Base-by-base conservation (phyloP, 768 basidiomycete genomes). In the Wakefieldia striispora region DNA sequence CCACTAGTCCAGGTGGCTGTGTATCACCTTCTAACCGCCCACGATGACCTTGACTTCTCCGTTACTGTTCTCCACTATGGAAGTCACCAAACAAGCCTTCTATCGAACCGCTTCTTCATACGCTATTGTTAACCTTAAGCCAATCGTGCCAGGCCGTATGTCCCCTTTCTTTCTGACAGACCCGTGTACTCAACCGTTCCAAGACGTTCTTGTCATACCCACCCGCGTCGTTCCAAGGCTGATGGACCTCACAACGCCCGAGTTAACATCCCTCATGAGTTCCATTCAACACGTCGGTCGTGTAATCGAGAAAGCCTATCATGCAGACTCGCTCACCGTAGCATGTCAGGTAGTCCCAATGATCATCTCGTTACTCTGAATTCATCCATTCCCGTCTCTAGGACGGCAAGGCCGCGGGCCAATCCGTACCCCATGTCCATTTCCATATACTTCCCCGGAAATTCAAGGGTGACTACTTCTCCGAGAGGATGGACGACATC, bases 81-180 rank as follows among this genome's bases (percentile, higher is more conserved):
- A 91, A 54, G 88, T 91, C 10, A 82, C 86, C 6, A 75, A 77
- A 36, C 89, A 91, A 63, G 81, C 75, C 0, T 91, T 95, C 68
- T 85, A 87, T 60, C 77, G 81, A 21, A 78, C 82, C 4, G 57
- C 80, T 1, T 75, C 88, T 12, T 82, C 88, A 0, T 88, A 80
- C 67, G 95, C 90, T 2, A 86, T 97, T 54, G 95, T 97, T 40
- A 98, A 98, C 65, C 81, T 97, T 53, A 97, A 93, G 60, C 95
- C 95, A 1, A 84, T 97, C 56, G 83, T 95, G 9, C 92, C 93
- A 35, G 94, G 94, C 41, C 94, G 95, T 98, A 68, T 71, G 91
- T 79, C 35, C 20, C 5, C 11, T 27, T 9, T 3, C n/a, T 23
- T 26, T 21, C 12, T 6, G n/a, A 9, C 20, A 1, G 11, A 8